Evolutionary conservation across 2,329 filamentous ascomycete genomes (phyloP).

Genomic region (Neonectria hederae): DNA sequence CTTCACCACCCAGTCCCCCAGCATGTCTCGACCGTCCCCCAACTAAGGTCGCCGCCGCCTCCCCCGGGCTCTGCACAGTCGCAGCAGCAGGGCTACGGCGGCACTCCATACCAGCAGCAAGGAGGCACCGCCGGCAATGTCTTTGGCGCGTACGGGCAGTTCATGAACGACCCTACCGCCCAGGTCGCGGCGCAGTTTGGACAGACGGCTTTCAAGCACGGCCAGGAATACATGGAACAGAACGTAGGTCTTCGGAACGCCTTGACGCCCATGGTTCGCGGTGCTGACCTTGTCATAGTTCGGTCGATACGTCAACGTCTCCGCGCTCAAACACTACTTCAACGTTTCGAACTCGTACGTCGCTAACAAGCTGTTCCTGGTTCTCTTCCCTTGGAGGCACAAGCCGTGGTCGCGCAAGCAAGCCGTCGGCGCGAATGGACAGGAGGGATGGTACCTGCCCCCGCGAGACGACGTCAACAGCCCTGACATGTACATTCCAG

Average conservation of each 20-base stretch:
- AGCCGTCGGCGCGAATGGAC: constrained; percentile 73
- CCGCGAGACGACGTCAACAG: constrained; percentile 96
- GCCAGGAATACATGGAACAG: constrained; percentile 93
- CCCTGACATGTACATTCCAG: constrained; percentile 98
- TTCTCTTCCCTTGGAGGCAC: constrained; percentile 97
- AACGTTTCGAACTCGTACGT: constrained; percentile 99
- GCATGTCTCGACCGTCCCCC: constrained; percentile 97
- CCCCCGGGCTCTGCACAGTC: constrained; percentile 76
- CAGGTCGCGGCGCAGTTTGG: constrained; percentile 96
- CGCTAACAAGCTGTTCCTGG: constrained; percentile 88
- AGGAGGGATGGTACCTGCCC: constrained; percentile 83
- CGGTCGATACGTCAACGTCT: constrained; percentile 85
- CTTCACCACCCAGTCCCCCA: constrained; percentile 97
- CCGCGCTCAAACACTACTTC: constrained; percentile 97
- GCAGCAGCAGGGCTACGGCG: constrained; percentile 69
- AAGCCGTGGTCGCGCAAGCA: constrained; percentile 97
- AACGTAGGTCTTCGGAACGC: constrained; percentile 70
- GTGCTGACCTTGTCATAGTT: constrained; percentile 50
- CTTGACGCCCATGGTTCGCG: neutral
- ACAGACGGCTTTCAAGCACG: constrained; percentile 88
- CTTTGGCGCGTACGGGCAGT: constrained; percentile 83
- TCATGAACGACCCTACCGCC: constrained; percentile 94
- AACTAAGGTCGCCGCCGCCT: constrained; percentile 92
- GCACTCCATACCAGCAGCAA: constrained; percentile 79
- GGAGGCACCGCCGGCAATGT: constrained; percentile 62